Evolutionary conservation across 495 filamentous ascomycete genomes (phyloP).

Genomic region (Aspergillus mulundensis): DNA sequence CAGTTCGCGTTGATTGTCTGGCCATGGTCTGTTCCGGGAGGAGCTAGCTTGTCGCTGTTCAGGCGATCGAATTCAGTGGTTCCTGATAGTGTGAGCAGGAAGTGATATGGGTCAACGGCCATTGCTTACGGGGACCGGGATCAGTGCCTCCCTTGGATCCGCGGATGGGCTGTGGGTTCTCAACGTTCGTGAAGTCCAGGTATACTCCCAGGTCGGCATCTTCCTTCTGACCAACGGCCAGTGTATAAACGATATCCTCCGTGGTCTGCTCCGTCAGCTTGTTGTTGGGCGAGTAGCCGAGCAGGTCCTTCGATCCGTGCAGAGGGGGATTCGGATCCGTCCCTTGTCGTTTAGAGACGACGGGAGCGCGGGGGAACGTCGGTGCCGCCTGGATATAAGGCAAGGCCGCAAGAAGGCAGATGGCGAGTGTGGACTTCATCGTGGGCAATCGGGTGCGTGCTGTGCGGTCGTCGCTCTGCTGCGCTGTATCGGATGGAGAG

Average conservation of each 20-base stretch:
- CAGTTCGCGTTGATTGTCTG: slow-evolving; percentile 63
- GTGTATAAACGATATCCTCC: slow-evolving; percentile 36
- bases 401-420: slow-evolving; percentile 8
- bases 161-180: slow-evolving; percentile 68
- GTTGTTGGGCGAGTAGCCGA: slow-evolving; percentile 38
- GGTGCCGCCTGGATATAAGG: slow-evolving; percentile 19
- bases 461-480: neutral
- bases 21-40: slow-evolving; percentile 63
- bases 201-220: slow-evolving; percentile 55
- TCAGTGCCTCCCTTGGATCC: slow-evolving; percentile 55
- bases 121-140: slow-evolving; percentile 53
- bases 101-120: neutral
- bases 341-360: neutral
- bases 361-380: neutral
- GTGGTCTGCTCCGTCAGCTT: slow-evolving; percentile 25
- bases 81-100: slow-evolving; percentile 22
- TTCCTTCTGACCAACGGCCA: slow-evolving; percentile 53
- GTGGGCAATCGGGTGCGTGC: neutral
- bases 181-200: slow-evolving; percentile 58
- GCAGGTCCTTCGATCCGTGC: slow-evolving; percentile 28
- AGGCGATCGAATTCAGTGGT: slow-evolving; percentile 58
- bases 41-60: slow-evolving; percentile 63
- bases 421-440: slow-evolving; percentile 16
- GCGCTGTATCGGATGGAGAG: neutral
- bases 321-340: slow-evolving; percentile 32